Evolutionary conservation across 2,329 filamentous ascomycete genomes (phyloP), one percentile per base, ranked within the genome.

Genomic region (Dactylellina leptospora): DNA sequence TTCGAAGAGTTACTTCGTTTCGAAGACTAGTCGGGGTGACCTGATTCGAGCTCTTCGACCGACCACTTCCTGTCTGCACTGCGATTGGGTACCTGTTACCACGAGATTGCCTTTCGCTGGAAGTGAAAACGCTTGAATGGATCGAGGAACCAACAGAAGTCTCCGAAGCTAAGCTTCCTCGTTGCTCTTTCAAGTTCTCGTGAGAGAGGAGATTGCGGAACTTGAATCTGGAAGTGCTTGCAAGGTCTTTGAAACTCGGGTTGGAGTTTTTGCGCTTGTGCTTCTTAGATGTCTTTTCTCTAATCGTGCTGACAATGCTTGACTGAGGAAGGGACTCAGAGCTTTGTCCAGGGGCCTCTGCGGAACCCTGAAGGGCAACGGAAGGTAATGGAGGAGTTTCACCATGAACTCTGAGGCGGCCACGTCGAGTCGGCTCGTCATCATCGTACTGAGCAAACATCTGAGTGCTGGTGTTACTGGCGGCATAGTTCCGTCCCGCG

Each of bases 251-350:
- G 33, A 68, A 73, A 16, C 69, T 73, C 9, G 69, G 69, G 20
- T 73, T 73, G 5, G 69, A 73, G 36, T 73, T 60, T 44, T 66
- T 73, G 27, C 69, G 54, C 50, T 40, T 73, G 20, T 73, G 69
- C 38, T 68, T 62, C 50, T 58, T 73, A 8, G 68, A 23, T n/a
- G 10, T 13, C 33, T 44, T 59, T 20, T 40, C 44, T 6, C 38
- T 30, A 5, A 25, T 50, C 42, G 30, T 50, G 2, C 20, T 27
- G 1, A 23, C 27, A 1, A 23, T 42, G 9, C 27, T 28, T n/a
- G n/a, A n/a, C 23, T 44, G 63, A 4, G 48, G 33, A 16, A 55
- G 22, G 23, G 23, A 61, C 28, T 60, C 62, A 4, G 54, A 33
- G 47, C 62, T 54, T n/a, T 48, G 38, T 0, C 45, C 40, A 8